Evolutionary conservation across 441 rosid genomes (phyloP).

Genomic region (Erodium moschatum): DNA sequence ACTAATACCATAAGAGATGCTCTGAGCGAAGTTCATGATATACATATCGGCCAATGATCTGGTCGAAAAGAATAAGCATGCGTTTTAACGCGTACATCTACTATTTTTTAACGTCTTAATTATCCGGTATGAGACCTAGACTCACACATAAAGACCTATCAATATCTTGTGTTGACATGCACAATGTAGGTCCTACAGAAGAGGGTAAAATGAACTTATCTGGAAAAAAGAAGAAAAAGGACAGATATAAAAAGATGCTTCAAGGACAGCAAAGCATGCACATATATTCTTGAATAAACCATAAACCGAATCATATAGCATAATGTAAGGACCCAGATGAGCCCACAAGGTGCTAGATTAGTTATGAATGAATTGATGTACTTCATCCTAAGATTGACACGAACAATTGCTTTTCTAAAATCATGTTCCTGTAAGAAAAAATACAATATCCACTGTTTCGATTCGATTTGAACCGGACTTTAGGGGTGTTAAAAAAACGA

Average conservation of each 20-base stretch:
- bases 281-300: neutral
- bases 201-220: neutral
- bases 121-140: too few relatives aligned
- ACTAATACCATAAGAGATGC: too few relatives aligned
- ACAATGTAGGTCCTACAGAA: neutral
- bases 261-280: constrained; percentile 4
- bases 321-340: neutral
- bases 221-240: neutral
- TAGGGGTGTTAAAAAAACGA: too few relatives aligned
- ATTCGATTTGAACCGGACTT: too few relatives aligned
- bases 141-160: too few relatives aligned
- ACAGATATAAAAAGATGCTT: neutral
- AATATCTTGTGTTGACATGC: neutral
- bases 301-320: neutral
- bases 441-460: neutral
- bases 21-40: too few relatives aligned
- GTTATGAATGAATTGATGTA: neutral
- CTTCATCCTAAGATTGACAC: neutral
- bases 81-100: too few relatives aligned
- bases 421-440: neutral
- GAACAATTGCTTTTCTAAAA: neutral
- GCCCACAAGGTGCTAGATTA: neutral
- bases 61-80: too few relatives aligned
- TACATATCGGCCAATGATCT: too few relatives aligned
- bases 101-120: too few relatives aligned